Evolutionary conservation across 2,329 filamentous ascomycete species (phyloP).

Genomic region (Parascedosporium putredinis): DNA sequence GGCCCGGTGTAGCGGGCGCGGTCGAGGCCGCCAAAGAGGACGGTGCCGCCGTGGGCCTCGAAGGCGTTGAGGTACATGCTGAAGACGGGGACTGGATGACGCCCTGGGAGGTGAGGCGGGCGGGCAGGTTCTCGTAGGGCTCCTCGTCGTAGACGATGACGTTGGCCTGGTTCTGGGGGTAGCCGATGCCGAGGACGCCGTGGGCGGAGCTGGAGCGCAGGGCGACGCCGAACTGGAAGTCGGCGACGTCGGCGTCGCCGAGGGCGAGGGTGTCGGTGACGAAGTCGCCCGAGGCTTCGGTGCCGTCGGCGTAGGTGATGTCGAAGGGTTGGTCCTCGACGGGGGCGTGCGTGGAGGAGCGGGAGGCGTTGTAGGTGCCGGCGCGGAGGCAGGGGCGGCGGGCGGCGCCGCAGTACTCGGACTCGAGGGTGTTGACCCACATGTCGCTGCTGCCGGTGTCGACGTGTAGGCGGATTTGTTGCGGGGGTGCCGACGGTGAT

Average conservation of each 20-base stretch:
- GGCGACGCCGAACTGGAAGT: slow-evolving; percentile 64
- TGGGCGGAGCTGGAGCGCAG: slow-evolving; percentile 51
- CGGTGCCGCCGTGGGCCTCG: slow-evolving; percentile 51
- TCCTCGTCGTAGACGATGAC: slow-evolving; percentile 43
- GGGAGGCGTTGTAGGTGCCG: slow-evolving; percentile 59
- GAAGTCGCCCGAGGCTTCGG: slow-evolving; percentile 68
- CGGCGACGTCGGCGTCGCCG: slow-evolving; percentile 38
- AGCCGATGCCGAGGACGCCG: slow-evolving; percentile 80
- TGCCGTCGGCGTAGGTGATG: slow-evolving; percentile 79
- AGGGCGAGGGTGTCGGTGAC: slow-evolving; percentile 61
- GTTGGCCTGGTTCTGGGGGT: slow-evolving; percentile 66
- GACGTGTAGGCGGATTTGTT: slow-evolving; percentile 46
- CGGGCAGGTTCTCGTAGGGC: slow-evolving; percentile 60
- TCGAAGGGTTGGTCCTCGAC: slow-evolving; percentile 71
- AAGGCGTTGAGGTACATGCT: slow-evolving; percentile 69
- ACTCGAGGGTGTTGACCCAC: slow-evolving; percentile 58
- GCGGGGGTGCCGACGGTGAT: slow-evolving; percentile 51
- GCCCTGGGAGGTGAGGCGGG: slow-evolving; percentile 49
- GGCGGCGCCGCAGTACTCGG: slow-evolving; percentile 43
- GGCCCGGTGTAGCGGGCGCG: slow-evolving; percentile 51
- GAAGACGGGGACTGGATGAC: slow-evolving; percentile 56
- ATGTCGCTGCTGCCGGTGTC: slow-evolving; percentile 62
- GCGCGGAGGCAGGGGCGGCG: slow-evolving; percentile 44
- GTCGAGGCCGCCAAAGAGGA: slow-evolving; percentile 69
- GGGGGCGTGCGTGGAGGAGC: slow-evolving; percentile 66